Base-by-base conservation (phyloP, 768 basidiomycete species). In the Fomitopsis pulvina region DNA sequence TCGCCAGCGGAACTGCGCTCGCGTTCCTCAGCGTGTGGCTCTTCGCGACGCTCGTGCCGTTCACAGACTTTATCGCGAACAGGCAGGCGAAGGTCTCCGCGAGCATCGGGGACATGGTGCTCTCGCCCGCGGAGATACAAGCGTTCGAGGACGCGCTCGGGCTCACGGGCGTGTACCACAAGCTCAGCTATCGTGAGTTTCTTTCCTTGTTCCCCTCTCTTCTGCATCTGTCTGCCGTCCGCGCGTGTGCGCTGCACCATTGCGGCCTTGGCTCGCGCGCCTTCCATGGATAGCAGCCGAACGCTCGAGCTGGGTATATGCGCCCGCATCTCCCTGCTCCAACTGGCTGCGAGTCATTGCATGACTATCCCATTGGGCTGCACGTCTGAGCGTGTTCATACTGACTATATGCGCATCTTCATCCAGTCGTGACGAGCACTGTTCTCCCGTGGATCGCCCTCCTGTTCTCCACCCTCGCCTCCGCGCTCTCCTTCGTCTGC, bases 361-460 rank as follows among this genome's bases (percentile, higher is more conserved):
- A n/a, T n/a, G n/a, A n/a, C n/a, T n/a, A n/a, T n/a, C n/a, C n/a
- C n/a, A n/a, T n/a, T n/a, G n/a, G n/a, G n/a, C n/a, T n/a, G n/a
- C n/a, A n/a, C n/a, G n/a, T n/a, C n/a, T n/a, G n/a, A n/a, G n/a
- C n/a, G n/a, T n/a, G n/a, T n/a, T n/a, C n/a, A n/a, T n/a, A n/a
- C n/a, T n/a, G n/a, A n/a, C n/a, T n/a, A n/a, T n/a, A n/a, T n/a
- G n/a, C n/a, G n/a, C n/a, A n/a, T n/a, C n/a, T n/a, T n/a, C n/a
- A n/a, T n/a, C n/a, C 54, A 83, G 81, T 80, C 55, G 66, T 65
- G 41, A 64, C 74, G 22, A 58, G 76, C 18, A 76, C 77, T 1
- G 70, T 79, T 50, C 57, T 80, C 26, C 76, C 78, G 1, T 83
- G 80, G 80, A 65, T 78, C 53, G 58, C 77, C 0, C 52, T 74